phyloP scores from a whole-genome alignment of 177 flowering plant genomes.

The Telopea speciosissima region DNA sequence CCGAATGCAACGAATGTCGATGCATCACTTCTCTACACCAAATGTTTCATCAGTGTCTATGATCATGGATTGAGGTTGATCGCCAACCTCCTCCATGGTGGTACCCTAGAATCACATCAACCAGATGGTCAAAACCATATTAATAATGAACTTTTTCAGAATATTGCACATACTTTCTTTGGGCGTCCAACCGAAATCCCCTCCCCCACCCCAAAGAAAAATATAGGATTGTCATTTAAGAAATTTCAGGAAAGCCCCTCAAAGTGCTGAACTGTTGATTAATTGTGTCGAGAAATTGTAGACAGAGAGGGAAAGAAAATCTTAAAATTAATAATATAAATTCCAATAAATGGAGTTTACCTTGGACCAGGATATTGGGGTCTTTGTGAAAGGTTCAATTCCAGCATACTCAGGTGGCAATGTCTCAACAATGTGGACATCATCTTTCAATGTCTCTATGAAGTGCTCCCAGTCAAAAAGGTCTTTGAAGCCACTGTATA shows the following conservation, averaged over 20 bases:
- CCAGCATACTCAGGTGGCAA: slow-evolving; percentile 64
- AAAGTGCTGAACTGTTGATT: background rate
- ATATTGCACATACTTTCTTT: background rate
- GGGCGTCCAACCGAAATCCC: background rate
- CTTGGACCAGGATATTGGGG: slow-evolving; percentile 99
- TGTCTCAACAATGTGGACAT: slow-evolving; percentile 70
- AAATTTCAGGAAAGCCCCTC: background rate
- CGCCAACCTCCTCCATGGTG: too few relatives aligned
- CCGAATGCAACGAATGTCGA: background rate
- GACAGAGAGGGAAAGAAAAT: background rate
- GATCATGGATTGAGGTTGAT: background rate
- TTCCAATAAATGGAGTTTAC: slow-evolving; percentile 23
- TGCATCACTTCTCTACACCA: too few relatives aligned
- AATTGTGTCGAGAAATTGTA: background rate
- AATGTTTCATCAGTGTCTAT: background rate
- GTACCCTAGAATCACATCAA: background rate
- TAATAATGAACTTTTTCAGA: too few relatives aligned
- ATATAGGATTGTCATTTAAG: background rate
- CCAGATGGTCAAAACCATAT: background rate
- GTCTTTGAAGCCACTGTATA: slow-evolving; percentile 94
- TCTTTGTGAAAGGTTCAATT: slow-evolving; percentile 71
- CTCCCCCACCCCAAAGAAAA: background rate
- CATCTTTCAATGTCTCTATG: slow-evolving; percentile 79
- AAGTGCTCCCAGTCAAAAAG: slow-evolving; percentile 92
- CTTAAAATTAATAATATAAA: too few relatives aligned